These are phyloP conservation scores for Didymella glomerata DNA, from an alignment of 2,329 filamentous ascomycete genomes.

Conservation along the genomic window DNA sequence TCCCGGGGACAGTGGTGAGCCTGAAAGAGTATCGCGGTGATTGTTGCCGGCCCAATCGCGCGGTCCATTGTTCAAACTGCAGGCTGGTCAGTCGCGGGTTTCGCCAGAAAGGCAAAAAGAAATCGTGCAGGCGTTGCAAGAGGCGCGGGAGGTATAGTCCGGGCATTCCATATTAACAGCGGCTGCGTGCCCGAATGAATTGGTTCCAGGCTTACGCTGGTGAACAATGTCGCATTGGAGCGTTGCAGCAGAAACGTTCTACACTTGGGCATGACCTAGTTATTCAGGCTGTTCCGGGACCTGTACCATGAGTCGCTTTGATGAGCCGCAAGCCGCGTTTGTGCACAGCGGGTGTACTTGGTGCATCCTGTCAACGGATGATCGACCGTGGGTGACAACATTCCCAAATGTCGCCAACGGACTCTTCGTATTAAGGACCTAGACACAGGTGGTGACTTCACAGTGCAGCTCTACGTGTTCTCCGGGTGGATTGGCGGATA, in stretches of 20 bases:
- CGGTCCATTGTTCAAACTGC: not conserved
- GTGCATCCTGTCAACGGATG: slow-evolving; percentile 12
- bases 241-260: slow-evolving; percentile 24
- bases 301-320: slow-evolving; percentile 15
- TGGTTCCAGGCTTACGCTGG: slow-evolving; percentile 5
- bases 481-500: slow-evolving; percentile 11
- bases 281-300: slow-evolving; percentile 4
- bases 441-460: slow-evolving; percentile 3
- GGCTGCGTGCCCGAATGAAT: slow-evolving; percentile 1
- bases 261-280: slow-evolving; percentile 7
- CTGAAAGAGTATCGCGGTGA: not conserved
- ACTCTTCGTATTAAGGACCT: slow-evolving; percentile 1
- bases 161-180: slow-evolving; percentile 10
- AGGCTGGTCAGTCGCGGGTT: not conserved
- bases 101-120: not conserved
- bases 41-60: not conserved
- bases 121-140: not conserved
- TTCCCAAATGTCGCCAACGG: not conserved
- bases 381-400: slow-evolving; percentile 2
- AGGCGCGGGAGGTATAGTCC: slow-evolving; percentile 1
- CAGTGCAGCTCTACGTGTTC: slow-evolving; percentile 11
- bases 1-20: not conserved
- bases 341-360: slow-evolving; percentile 11
- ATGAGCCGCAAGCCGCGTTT: slow-evolving; percentile 20
- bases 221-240: slow-evolving; percentile 24